Percentiles rank a stretch among this genome's conserved stretches.
These are phyloP conservation scores for Hericium rajendrae DNA, from an alignment of 768 basidiomycete genomes.

Conservation along the genomic window DNA sequence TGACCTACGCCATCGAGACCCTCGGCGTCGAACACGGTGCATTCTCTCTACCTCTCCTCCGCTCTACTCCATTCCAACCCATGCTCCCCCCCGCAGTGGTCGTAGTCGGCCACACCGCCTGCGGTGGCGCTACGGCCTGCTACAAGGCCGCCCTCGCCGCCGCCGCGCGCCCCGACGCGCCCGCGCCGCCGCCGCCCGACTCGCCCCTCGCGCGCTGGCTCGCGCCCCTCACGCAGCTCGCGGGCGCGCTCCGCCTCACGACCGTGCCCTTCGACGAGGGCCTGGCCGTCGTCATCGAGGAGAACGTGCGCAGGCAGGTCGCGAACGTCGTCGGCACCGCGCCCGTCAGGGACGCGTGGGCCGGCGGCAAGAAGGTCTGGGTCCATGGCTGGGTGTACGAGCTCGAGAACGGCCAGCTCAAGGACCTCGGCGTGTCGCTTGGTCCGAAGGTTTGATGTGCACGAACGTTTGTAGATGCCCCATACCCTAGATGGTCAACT, in stretches of 20 bases:
- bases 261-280: conserved; percentile 27
- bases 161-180: conserved; percentile 16
- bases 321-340: conserved; percentile 16
- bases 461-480: no score
- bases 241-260: conserved; percentile 35
- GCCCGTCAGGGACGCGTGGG: conserved; percentile 20
- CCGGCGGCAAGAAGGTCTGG: conserved; percentile 30
- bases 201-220: conserved; percentile 64
- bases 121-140: conserved; percentile 66
- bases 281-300: conserved; percentile 9
- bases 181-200: background rate
- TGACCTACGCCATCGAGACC: conserved; percentile 62
- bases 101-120: conserved; percentile 75
- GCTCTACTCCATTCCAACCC: conserved; percentile 8
- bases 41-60: conserved; percentile 25
- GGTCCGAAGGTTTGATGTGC: background rate
- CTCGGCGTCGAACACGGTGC: conserved; percentile 73
- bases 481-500: no score
- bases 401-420: conserved; percentile 20
- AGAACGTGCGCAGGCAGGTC: conserved; percentile 18
- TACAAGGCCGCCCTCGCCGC: conserved; percentile 32
- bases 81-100: conserved; percentile 47
- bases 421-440: conserved; percentile 16
- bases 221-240: conserved; percentile 50
- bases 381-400: conserved; percentile 46